phyloP scores from a whole-genome alignment of 352 stramenopile species.

The Phytophthora pseudosyringae region DNA sequence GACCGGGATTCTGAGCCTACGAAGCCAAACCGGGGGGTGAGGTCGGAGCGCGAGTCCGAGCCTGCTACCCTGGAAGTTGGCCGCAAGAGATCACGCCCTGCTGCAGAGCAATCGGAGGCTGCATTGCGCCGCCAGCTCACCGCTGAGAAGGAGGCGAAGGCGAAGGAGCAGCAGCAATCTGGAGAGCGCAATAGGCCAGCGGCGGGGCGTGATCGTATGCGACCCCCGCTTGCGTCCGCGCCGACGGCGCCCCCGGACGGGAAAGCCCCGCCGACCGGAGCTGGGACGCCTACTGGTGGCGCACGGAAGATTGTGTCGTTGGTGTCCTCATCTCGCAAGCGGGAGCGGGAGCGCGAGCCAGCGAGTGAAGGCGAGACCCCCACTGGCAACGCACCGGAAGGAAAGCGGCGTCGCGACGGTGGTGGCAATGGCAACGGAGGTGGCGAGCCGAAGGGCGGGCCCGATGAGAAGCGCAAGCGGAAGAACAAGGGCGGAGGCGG shows the following conservation, averaged over 20 bases:
- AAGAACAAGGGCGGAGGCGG: constrained; percentile 50
- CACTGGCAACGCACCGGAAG: constrained; percentile 31
- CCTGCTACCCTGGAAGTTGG: constrained; percentile 16
- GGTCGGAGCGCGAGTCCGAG: constrained; percentile 34
- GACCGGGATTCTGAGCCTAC: constrained; percentile 18
- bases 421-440: constrained; percentile 16
- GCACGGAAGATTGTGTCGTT: constrained; percentile 81
- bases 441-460: constrained; percentile 34
- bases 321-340: constrained; percentile 72
- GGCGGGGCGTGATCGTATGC: constrained; percentile 31
- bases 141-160: constrained; percentile 70
- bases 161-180: constrained; percentile 34
- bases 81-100: constrained; percentile 56
- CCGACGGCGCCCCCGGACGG: constrained; percentile 13
- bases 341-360: constrained; percentile 71
- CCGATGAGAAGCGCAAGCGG: constrained; percentile 64
- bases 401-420: constrained; percentile 59
- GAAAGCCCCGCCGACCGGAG: constrained; percentile 11
- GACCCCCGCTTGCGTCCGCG: constrained; percentile 31
- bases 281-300: constrained; percentile 31
- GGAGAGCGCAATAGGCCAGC: constrained; percentile 27
- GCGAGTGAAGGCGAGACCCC: constrained; percentile 17
- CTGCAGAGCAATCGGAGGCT: constrained; percentile 65
- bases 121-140: constrained; percentile 73
- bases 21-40: constrained; percentile 23